Percentiles rank a stretch among this genome's conserved stretches.
Evolutionary conservation across 139 green algal genomes (phyloP).

Genomic region (Closterium sp.): DNA sequence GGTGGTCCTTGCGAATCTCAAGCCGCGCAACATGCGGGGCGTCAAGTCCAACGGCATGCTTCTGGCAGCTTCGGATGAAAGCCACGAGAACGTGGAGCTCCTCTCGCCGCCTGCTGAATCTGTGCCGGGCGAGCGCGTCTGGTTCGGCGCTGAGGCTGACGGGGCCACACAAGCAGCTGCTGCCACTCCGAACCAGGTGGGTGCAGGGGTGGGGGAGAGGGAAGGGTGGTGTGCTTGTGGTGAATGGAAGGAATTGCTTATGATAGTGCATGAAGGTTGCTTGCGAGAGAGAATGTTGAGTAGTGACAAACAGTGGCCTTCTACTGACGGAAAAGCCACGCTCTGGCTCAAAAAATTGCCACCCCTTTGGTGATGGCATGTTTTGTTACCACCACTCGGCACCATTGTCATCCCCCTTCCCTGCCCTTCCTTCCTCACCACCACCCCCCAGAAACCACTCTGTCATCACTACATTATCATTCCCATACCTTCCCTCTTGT

Average conservation of each 20-base stretch:
- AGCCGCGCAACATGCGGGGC: constrained; percentile 69
- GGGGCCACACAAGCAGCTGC: constrained; percentile 32
- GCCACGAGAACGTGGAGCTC: constrained; percentile 76
- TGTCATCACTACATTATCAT: too few relatives aligned
- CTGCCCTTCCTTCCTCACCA: too few relatives aligned
- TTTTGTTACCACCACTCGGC: too few relatives aligned
- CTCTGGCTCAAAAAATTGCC: too few relatives aligned
- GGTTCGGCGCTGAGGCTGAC: constrained; percentile 60
- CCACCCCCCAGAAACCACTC: too few relatives aligned
- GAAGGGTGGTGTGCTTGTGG: not conserved
- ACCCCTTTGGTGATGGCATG: too few relatives aligned
- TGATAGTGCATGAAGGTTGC: not conserved
- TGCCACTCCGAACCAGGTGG: constrained; percentile 39
- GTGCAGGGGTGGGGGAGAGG: not conserved
- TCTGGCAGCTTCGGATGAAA: constrained; percentile 69
- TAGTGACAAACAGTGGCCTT: too few relatives aligned
- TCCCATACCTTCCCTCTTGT: too few relatives aligned
- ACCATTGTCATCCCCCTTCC: too few relatives aligned
- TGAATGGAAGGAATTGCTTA: not conserved
- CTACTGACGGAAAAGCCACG: too few relatives aligned
- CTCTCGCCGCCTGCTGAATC: constrained; percentile 67
- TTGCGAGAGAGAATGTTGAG: too few relatives aligned
- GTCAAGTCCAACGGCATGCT: constrained; percentile 83
- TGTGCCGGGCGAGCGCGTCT: constrained; percentile 70
- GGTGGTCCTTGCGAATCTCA: constrained; percentile 82